These are phyloP conservation scores for Penicillium freii DNA, from an alignment of 2,329 filamentous ascomycete species.

Conservation along the genomic window DNA sequence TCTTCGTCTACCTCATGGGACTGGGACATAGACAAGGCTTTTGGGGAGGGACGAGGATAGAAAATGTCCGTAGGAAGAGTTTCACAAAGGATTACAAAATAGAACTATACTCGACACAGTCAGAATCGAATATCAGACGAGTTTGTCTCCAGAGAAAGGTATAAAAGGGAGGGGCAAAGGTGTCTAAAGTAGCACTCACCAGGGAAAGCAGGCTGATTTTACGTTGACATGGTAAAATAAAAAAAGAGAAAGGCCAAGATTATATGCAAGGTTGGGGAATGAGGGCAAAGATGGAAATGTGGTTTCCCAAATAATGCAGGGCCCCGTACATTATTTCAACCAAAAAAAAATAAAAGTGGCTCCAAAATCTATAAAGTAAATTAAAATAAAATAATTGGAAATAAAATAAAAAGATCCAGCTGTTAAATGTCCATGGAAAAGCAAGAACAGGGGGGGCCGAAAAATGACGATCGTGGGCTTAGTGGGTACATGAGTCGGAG, in stretches of 20 bases:
- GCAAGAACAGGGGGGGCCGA: conserved; percentile 31
- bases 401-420: conserved; percentile 13
- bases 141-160: neutral
- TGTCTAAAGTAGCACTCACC: conserved; percentile 16
- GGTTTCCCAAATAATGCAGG: conserved; percentile 24
- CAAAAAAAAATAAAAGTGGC: conserved; percentile 2
- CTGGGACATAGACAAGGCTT: conserved; percentile 38
- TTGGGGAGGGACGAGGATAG: conserved; percentile 2
- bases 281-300: conserved; percentile 17
- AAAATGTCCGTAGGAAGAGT: neutral
- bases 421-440: conserved; percentile 29
- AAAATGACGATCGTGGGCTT: conserved; percentile 31
- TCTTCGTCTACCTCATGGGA: conserved; percentile 34
- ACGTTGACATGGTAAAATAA: conserved; percentile 21
- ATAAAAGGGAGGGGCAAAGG: neutral
- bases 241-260: conserved; percentile 19
- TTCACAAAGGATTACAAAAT: conserved; percentile 1
- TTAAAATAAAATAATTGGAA: conserved; percentile 6
- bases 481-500: conserved; percentile 17
- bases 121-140: neutral
- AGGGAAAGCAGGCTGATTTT: conserved; percentile 23
- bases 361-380: neutral
- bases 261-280: conserved; percentile 29
- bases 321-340: conserved; percentile 23
- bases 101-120: conserved; percentile 2